Percentiles rank a stretch among this genome's conserved stretches.
These are phyloP conservation scores for Paecilomyces dactylethromorphus DNA, from an alignment of 2,329 filamentous ascomycete species.

Conservation along the genomic window DNA sequence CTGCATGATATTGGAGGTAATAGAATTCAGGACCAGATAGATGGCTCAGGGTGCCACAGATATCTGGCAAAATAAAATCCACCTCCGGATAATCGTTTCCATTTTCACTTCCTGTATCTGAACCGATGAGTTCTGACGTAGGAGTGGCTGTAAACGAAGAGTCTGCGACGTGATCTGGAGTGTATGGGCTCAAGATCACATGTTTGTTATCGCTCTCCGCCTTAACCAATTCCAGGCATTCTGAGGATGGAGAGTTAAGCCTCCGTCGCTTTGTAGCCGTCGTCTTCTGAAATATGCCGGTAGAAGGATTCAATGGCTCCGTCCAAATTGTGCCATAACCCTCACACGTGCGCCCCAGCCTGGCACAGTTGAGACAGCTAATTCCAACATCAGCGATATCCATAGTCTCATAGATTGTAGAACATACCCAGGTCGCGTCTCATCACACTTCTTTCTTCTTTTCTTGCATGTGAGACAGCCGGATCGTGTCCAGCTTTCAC, in stretches of 20 bases:
- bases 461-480: conserved; percentile 35
- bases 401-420: neutral
- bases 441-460: conserved; percentile 32
- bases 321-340: conserved; percentile 33
- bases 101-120: neutral
- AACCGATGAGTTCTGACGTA: neutral
- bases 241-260: conserved; percentile 10
- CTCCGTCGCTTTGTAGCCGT: conserved; percentile 14
- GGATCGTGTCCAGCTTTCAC: conserved; percentile 29
- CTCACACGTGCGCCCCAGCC: conserved; percentile 28
- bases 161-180: neutral
- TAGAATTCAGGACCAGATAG: conserved; percentile 23
- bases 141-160: neutral
- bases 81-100: neutral
- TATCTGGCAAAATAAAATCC: neutral
- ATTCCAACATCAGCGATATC: conserved; percentile 6
- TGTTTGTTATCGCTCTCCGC: neutral
- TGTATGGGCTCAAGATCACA: neutral
- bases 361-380: conserved; percentile 26
- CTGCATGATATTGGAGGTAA: conserved; percentile 32
- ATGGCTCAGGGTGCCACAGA: neutral
- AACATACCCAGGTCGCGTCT: conserved; percentile 29
- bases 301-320: conserved; percentile 24
- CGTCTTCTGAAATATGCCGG: conserved; percentile 20
- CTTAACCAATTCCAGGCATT: neutral